Evolutionary conservation across 192 early-diverging fungal species (phyloP).

Genomic region (Borealophlyctis nickersoniae): DNA sequence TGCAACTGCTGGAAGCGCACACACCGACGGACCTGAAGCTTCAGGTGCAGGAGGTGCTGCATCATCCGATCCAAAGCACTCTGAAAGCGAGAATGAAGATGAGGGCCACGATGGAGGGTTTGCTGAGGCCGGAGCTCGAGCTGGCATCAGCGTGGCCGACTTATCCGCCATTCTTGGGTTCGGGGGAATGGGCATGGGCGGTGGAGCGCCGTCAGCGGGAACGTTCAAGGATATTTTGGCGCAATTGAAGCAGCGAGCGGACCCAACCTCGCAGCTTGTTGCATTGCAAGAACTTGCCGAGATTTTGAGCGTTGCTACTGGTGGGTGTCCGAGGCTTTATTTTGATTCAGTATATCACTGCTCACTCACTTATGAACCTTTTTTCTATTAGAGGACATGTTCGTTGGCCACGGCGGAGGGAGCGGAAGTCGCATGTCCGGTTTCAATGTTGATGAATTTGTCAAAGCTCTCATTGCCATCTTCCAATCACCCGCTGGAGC

Average conservation of each 20-base stretch:
- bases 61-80: background rate
- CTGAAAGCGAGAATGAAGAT: constrained; percentile 20
- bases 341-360: background rate
- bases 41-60: background rate
- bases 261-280: constrained; percentile 71
- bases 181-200: background rate
- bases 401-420: constrained; percentile 35
- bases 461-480: constrained; percentile 64
- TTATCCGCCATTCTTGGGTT: background rate
- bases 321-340: too few species aligned
- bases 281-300: constrained; percentile 83
- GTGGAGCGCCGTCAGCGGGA: constrained; percentile 3
- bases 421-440: constrained; percentile 30
- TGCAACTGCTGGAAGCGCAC: constrained; percentile 11
- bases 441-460: constrained; percentile 65
- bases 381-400: constrained; percentile 44
- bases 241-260: constrained; percentile 53
- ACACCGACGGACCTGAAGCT: background rate
- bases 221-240: constrained; percentile 59
- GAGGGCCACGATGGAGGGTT: constrained; percentile 20
- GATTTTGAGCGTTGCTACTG: constrained; percentile 72
- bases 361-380: background rate
- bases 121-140: constrained; percentile 15
- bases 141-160: too few species aligned
- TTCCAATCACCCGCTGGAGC: constrained; percentile 41